Evolutionary conservation across 306 rosid species (phyloP).

Genomic region (apple (Malus domestica)): ASM211411v1 NC_041797.1:34042001-34042500

Average conservation of each 20-base stretch:
- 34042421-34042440: neutral
- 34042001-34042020: slow-evolving; percentile 26
- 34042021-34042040: slow-evolving; percentile 27
- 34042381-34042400: slow-evolving; percentile 81
- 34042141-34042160: neutral
- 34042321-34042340: slow-evolving; percentile 97
- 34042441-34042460: neutral
- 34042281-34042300: slow-evolving; percentile 13
- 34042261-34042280: slow-evolving; percentile 44
- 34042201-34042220: slow-evolving; percentile 2
- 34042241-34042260: slow-evolving; percentile 10
- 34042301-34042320: slow-evolving; percentile 43
- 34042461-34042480: too few species aligned
- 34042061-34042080: slow-evolving; percentile 68
- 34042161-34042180: slow-evolving; percentile 29
- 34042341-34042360: slow-evolving; percentile 94
- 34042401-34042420: neutral
- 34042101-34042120: slow-evolving; percentile 72
- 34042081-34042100: slow-evolving; percentile 28
- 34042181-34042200: slow-evolving; percentile 16
- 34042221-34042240: slow-evolving; percentile 22
- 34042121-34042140: slow-evolving; percentile 28
- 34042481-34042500: neutral
- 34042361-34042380: slow-evolving; percentile 95
- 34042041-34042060: neutral